phyloP scores from a whole-genome alignment of 306 rosid species.

The Inga oerstediana region DNA sequence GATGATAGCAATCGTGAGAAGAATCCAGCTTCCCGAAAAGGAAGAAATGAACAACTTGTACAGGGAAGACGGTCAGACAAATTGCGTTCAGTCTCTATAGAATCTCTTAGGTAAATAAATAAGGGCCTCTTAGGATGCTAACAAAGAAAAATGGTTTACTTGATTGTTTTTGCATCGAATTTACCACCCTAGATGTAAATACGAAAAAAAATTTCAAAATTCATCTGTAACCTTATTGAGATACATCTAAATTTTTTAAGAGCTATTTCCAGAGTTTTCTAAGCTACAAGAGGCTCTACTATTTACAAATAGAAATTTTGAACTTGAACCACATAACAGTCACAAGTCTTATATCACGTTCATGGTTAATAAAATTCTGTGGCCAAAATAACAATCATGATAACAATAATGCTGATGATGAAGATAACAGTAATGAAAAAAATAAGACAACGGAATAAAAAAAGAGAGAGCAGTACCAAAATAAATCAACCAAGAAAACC shows the following conservation, averaged over 20 bases:
- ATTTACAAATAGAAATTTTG: neutral
- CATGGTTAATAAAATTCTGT: neutral
- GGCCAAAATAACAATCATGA: neutral
- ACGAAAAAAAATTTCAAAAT: neutral
- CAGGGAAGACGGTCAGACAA: neutral
- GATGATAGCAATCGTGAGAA: neutral
- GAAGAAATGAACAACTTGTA: neutral
- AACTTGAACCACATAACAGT: neutral
- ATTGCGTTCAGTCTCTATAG: neutral
- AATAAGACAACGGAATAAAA: neutral
- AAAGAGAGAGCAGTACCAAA: conserved; percentile 63
- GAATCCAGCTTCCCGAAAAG: neutral
- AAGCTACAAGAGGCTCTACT: neutral
- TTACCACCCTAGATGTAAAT: neutral
- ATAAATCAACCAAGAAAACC: conserved; percentile 74
- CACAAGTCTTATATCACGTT: neutral
- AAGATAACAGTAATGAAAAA: neutral
- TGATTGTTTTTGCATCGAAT: neutral
- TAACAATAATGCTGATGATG: neutral
- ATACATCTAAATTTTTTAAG: neutral
- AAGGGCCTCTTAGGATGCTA: neutral
- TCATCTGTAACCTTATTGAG: neutral
- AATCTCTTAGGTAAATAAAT: neutral
- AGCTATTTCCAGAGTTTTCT: neutral
- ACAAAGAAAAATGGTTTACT: neutral